These are phyloP conservation scores for Pinus albicaulis DNA, from an alignment of 75 land plant species.

Conservation along the genomic window DNA sequence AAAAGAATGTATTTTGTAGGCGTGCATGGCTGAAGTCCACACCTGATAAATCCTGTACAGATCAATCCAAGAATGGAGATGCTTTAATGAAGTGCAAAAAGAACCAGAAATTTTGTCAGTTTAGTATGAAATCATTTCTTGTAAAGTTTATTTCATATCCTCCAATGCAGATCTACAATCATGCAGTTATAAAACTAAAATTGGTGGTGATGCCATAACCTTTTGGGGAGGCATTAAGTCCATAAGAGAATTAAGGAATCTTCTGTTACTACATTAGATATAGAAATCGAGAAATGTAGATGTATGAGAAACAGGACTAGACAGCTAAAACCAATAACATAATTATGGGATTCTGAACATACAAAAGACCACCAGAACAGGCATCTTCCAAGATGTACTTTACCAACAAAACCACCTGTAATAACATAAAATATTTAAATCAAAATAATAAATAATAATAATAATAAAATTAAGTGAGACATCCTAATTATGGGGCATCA, in stretches of 20 bases:
- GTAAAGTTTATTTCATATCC: neutral
- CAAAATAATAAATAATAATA: too few relatives aligned
- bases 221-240: neutral
- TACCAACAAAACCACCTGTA: neutral
- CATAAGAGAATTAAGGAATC: neutral
- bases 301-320: neutral
- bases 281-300: neutral
- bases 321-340: neutral
- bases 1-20: conserved; percentile 66
- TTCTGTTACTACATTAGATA: neutral
- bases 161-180: neutral
- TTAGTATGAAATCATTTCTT: neutral
- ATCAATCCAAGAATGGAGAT: neutral
- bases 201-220: neutral
- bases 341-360: neutral
- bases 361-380: neutral
- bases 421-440: too few relatives aligned
- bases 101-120: neutral
- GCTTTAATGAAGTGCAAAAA: conserved; percentile 3
- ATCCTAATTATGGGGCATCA: too few relatives aligned
- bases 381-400: neutral
- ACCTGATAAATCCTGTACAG: conserved; percentile 60
- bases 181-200: neutral
- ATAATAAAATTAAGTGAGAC: too few relatives aligned
- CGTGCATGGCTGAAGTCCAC: conserved; percentile 85